Percentiles rank a stretch among this genome's conserved stretches.
phyloP scores from a whole-genome alignment of 1,139 yeast species.

The Nadsonia starkeyi-henricii region DNA sequence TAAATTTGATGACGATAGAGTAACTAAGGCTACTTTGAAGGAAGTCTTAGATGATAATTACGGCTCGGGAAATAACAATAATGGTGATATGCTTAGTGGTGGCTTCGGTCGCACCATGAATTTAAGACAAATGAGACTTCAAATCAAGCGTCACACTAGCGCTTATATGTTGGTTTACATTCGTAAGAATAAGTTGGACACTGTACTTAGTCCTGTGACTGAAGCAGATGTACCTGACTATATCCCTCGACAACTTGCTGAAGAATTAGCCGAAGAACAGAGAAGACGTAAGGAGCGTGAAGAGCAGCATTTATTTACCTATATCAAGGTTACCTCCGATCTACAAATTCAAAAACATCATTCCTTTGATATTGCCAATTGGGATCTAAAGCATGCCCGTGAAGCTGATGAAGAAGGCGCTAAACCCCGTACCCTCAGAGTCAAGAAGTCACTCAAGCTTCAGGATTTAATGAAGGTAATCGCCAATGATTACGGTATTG shows the following conservation, averaged over 20 bases:
- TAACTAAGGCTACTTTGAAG: constrained; percentile 66
- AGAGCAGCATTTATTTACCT: constrained; percentile 65
- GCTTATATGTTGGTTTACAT: constrained; percentile 96
- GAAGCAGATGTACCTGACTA: constrained; percentile 55
- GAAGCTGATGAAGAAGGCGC: constrained; percentile 23
- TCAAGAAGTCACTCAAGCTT: constrained; percentile 45
- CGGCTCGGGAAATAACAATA: constrained; percentile 45
- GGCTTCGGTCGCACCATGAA: constrained; percentile 6
- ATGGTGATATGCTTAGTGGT: neutral
- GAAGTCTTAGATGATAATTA: constrained; percentile 89
- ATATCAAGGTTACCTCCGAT: constrained; percentile 41
- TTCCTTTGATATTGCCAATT: constrained; percentile 59
- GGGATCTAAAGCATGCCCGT: constrained; percentile 13
- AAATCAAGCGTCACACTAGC: constrained; percentile 62
- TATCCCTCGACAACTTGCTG: constrained; percentile 49
- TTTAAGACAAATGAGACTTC: constrained; percentile 7
- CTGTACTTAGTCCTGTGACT: constrained; percentile 43
- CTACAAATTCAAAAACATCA: constrained; percentile 42
- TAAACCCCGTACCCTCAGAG: constrained; percentile 38
- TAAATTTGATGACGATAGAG: constrained; percentile 89
- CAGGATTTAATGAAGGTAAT: constrained; percentile 37
- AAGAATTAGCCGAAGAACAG: constrained; percentile 44
- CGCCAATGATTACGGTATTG: constrained; percentile 33
- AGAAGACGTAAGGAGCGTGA: constrained; percentile 49
- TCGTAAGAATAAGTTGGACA: constrained; percentile 45